These are phyloP conservation scores for Hypoxylon perforatum DNA, from an alignment of 495 filamentous ascomycete species.

Conservation along the genomic window DNA sequence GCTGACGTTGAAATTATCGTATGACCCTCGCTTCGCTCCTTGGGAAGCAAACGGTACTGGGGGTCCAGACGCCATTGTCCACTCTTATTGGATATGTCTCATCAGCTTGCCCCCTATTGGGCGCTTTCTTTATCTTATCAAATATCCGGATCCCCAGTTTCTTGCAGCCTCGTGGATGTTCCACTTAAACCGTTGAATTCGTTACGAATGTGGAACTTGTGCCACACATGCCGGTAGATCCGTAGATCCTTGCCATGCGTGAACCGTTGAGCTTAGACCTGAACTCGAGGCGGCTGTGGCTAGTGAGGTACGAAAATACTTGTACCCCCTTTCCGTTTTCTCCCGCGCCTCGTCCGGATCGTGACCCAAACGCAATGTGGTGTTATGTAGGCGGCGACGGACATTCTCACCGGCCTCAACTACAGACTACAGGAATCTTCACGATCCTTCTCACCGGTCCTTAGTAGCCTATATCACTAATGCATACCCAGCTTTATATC, in stretches of 20 bases:
- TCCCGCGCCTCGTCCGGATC: constrained; percentile 11
- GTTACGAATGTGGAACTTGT: constrained; percentile 15
- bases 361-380: neutral
- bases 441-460: constrained; percentile 17
- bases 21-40: constrained; percentile 43
- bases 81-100: constrained; percentile 20
- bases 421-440: constrained; percentile 30
- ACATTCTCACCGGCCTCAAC: constrained; percentile 20
- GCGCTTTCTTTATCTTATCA: neutral
- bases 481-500: neutral
- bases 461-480: neutral
- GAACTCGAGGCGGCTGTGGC: constrained; percentile 29
- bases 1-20: constrained; percentile 45
- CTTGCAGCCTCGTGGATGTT: constrained; percentile 23
- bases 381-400: constrained; percentile 12
- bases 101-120: constrained; percentile 21
- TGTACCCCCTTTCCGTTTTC: constrained; percentile 15
- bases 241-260: neutral
- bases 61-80: constrained; percentile 25
- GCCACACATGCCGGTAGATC: constrained; percentile 18
- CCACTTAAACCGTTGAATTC: constrained; percentile 31
- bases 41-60: constrained; percentile 22
- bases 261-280: neutral
- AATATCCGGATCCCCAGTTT: neutral
- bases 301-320: constrained; percentile 7